Conservation (phyloP, 164 flowering plant genomes). For the Magnolia changhungtana region DNA sequence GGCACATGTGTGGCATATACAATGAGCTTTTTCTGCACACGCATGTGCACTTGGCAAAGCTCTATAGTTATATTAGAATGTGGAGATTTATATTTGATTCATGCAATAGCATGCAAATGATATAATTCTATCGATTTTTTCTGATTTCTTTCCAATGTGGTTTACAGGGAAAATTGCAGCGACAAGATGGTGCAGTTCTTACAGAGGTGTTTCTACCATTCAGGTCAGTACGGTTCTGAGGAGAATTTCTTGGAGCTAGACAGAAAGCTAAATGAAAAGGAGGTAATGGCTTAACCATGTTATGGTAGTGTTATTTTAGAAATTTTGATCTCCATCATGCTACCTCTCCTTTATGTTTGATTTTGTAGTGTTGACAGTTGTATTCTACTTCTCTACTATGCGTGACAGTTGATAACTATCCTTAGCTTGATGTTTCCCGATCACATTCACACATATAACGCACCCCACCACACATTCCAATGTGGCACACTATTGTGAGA, state of each 20-base stretch:
- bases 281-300: slow-evolving; percentile 36
- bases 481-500: too few species aligned
- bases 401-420: background rate
- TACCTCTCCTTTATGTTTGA: background rate
- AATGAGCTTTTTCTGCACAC: background rate
- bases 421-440: background rate
- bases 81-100: too few species aligned
- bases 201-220: slow-evolving; percentile 81
- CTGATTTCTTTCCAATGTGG: background rate
- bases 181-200: slow-evolving; percentile 82
- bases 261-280: slow-evolving; percentile 64
- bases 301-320: background rate
- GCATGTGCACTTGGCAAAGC: too few species aligned
- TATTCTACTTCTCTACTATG: background rate
- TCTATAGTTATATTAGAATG: background rate
- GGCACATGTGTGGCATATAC: background rate
- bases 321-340: background rate
- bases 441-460: background rate
- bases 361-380: background rate
- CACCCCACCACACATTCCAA: too few species aligned
- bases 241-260: slow-evolving; percentile 60
- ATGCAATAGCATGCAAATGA: too few species aligned
- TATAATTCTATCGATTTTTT: background rate
- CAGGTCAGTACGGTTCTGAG: slow-evolving; percentile 86
- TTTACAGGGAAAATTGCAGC: slow-evolving; percentile 73